Conservation (phyloP, 164 flowering plant genomes). For the Santalum album region DNA sequence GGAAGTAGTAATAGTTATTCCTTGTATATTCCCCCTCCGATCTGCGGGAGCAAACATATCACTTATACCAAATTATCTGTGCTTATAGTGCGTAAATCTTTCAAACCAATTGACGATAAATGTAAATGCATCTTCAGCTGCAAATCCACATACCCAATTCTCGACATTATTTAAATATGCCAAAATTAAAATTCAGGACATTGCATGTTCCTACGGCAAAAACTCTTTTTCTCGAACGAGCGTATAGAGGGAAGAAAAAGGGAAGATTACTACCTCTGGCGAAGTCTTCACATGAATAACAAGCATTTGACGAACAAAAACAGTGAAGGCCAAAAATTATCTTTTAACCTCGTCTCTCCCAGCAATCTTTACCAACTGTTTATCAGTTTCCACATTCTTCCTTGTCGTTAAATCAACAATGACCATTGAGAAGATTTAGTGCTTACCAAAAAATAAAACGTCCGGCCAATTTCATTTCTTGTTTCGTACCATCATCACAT, state of each 20-base stretch:
- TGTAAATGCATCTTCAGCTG: conserved; percentile 87
- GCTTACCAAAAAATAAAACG: conserved; percentile 1
- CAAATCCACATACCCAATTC: conserved; percentile 21
- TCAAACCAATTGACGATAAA: conserved; percentile 87
- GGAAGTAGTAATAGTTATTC: too few species aligned
- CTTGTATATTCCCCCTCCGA: too few species aligned
- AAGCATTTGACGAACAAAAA: conserved; percentile 97
- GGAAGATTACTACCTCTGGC: conserved; percentile 50
- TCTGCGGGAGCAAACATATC: too few species aligned
- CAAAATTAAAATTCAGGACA: conserved; percentile 2
- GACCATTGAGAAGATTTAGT: too few species aligned
- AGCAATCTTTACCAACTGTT: not conserved
- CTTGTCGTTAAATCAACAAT: too few species aligned
- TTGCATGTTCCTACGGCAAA: too few species aligned
- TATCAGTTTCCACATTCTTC: conserved; percentile 3
- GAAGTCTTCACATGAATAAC: conserved; percentile 78
- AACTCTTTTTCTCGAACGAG: too few species aligned
- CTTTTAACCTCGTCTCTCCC: conserved; percentile 90
- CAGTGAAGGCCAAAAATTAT: conserved; percentile 92
- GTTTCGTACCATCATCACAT: conserved; percentile 73
- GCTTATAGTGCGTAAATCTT: conserved; percentile 91
- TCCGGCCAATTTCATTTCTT: not conserved
- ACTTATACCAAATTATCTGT: conserved; percentile 77
- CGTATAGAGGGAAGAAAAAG: not conserved
- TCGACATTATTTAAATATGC: conserved; percentile 10